A percentile compares a stretch with the other conserved stretches of the same genome.
These are phyloP conservation scores for Coccomyxa sp. DNA, from an alignment of 139 green algal species.

Conservation along the genomic window DNA sequence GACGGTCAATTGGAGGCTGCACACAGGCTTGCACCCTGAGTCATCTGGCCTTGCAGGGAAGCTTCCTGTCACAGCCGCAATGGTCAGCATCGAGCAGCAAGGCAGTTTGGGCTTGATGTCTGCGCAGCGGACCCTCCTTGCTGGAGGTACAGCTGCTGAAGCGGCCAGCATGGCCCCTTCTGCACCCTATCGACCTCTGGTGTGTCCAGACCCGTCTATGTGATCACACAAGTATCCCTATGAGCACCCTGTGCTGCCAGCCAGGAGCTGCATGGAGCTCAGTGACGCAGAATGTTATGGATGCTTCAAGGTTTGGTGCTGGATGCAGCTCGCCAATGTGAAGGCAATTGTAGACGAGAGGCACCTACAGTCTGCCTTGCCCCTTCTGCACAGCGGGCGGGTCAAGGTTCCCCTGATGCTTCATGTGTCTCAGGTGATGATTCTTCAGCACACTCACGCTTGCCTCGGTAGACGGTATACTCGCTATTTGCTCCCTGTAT, in stretches of 20 bases:
- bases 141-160: background rate
- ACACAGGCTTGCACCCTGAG: background rate
- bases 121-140: background rate
- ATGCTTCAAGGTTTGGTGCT: no score
- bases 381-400: slow-evolving; percentile 14
- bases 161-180: background rate
- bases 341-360: background rate
- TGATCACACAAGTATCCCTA: no score
- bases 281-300: no score
- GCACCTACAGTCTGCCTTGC: slow-evolving; percentile 16
- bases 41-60: background rate
- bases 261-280: no score
- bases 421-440: background rate
- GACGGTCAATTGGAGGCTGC: no score
- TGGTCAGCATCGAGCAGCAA: background rate
- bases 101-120: background rate
- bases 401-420: slow-evolving; percentile 21
- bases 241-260: no score
- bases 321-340: no score
- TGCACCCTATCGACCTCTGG: background rate
- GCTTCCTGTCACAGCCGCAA: background rate
- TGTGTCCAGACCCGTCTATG: no score
- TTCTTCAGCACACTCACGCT: background rate
- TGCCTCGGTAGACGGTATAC: background rate
- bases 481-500: background rate